Percentiles rank a stretch among this genome's conserved stretches.
These are phyloP conservation scores for Clavulina sp. DNA, from an alignment of 768 basidiomycete genomes.

Conservation along the genomic window DNA sequence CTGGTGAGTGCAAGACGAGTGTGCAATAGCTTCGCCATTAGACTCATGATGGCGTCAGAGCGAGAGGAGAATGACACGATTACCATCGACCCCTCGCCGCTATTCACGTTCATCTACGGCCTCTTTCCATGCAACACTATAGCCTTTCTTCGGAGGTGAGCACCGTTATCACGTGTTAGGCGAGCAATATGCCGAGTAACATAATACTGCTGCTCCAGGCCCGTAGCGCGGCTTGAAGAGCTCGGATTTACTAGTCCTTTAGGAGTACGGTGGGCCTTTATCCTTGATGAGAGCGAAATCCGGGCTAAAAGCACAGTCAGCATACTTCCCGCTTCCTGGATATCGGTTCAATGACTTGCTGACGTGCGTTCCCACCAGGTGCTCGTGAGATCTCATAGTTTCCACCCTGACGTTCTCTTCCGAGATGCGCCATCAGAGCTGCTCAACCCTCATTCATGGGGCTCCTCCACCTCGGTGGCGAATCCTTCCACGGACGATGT, in stretches of 20 bases:
- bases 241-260: conserved; percentile 39
- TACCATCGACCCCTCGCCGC: conserved; percentile 35
- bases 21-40: not conserved
- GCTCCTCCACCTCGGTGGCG: conserved; percentile 30
- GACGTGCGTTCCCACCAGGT: conserved; percentile 24
- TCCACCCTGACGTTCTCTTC: conserved; percentile 58
- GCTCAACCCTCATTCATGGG: conserved; percentile 47
- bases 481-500: conserved; percentile 19
- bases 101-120: conserved; percentile 71
- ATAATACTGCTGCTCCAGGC: conserved; percentile 19
- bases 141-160: conserved; percentile 39
- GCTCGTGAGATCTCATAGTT: conserved; percentile 49
- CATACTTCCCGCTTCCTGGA: not conserved
- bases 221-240: conserved; percentile 42
- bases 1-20: not conserved
- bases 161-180: not conserved
- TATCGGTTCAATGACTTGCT: conserved; percentile 1
- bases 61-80: conserved; percentile 39
- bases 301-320: conserved; percentile 55
- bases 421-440: conserved; percentile 48
- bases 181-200: not conserved
- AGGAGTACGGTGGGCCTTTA: conserved; percentile 50
- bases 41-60: conserved; percentile 31
- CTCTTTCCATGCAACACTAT: conserved; percentile 82
- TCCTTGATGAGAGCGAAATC: conserved; percentile 50